Base-by-base conservation (phyloP, 345 rosid genomes). In the Kernera saxatilis region DNA sequence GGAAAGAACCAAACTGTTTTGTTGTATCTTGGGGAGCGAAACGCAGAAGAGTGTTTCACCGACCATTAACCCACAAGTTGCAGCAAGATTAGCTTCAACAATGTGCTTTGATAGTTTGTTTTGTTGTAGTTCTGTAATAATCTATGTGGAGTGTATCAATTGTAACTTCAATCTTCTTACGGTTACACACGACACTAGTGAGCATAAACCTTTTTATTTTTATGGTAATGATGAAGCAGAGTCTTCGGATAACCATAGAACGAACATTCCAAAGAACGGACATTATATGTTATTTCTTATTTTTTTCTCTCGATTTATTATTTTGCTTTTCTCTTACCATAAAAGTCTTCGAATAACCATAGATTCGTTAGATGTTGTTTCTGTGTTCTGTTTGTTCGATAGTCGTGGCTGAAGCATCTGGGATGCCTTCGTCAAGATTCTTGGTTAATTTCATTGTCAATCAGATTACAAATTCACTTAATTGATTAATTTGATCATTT, bases 361-460 rank as follows among this genome's bases (percentile, higher is more conserved):
- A n/a, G n/a, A n/a, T n/a, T n/a, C n/a, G n/a, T n/a, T n/a, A n/a
- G n/a, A n/a, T n/a, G n/a, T n/a, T n/a, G n/a, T n/a, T n/a, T n/a
- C n/a, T n/a, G n/a, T n/a, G n/a, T n/a, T n/a, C n/a, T n/a, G n/a
- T n/a, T n/a, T n/a, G n/a, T n/a, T n/a, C n/a, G n/a, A n/a, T n/a
- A n/a, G 96, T 49, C 99, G 99, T 40, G 99, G 99, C 15, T 97
- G 97, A 59, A 91, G 97, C 88, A 91, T 94, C 67, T 94, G 99
- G 99, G 99, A 94, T 59, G 90, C 25, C 39, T 94, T 89, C 56
- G 82, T 86, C 48, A 81, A 89, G 66, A 85, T 64, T 23, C 97
- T 96, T 30, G 96, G 97, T 87, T n/a, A n/a, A n/a, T n/a, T n/a
- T n/a, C n/a, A n/a, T n/a, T n/a, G n/a, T n/a, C n/a, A n/a, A n/a